Evolutionary conservation across 73 alveolate species (phyloP), one percentile per base, ranked within the genome.

Genomic region (Paramecium sonneborni): DNA sequence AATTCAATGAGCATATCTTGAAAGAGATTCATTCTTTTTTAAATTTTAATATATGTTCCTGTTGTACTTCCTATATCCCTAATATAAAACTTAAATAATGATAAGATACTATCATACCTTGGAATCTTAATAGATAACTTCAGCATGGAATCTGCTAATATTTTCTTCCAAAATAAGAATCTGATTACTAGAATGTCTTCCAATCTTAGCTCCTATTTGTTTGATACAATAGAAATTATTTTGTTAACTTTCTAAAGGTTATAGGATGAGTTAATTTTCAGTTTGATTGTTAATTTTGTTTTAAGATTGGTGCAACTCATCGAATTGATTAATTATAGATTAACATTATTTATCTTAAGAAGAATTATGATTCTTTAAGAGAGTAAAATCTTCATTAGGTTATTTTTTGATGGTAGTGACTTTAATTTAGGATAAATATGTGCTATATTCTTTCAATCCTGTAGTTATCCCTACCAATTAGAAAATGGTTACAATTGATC

Each of bases 61-160:
- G 98, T 96, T 1, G 98, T 94, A 58, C 96, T 86, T 5, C 98
- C 98, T 18, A 96, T 92, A 48, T 96, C 98, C 85, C 93, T 92
- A 6, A 96, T 88, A 58, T 21, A 38, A 69, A 88, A 88, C 76
- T 88, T 10, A 14, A 30, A 57, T 44, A 44, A 52, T 52, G 26
- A 52, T 52, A 4, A 1, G 2, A 37, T 23, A 46, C 5, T 30
- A 67, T 10, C 8, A 39, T 79, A 79, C 90, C 32, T 24, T 79
- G 18, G 68, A n/a, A 43, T 79, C 90, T 44, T 38, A 46, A 79
- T 30, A 79, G 1, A 32, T 46, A 24, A 79, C 76, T 44, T 79
- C 90, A 18, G 90, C 96, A 52, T 96, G 98, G 11, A 93, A 93
- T 28, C 98, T 55, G 11, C 96, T 91, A 10, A 96, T 96, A 85